Base-by-base conservation (phyloP, 371 early-diverging fungal species). In the Chytridium lagenaria region DNA sequence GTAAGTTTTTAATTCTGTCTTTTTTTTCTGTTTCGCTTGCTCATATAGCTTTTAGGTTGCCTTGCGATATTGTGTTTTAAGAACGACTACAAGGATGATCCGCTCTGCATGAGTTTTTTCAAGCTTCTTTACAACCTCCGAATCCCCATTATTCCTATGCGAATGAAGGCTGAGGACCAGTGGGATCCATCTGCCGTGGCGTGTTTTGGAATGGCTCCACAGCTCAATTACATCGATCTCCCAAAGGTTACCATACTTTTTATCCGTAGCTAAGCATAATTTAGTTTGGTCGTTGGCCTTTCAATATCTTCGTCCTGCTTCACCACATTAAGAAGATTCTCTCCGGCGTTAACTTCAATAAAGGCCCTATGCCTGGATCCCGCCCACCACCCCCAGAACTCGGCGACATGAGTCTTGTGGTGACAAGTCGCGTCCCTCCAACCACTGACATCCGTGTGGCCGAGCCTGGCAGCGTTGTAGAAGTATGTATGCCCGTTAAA, bases 401-500 rank as follows among this genome's bases (percentile, higher is more conserved):
- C 10, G 57, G 57, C 22, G 57, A 55, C 30, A 16, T 55, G 26
- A 55, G 57, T 30, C 15, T 55, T 16, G 57, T 55, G 5, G 7
- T 55, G 23, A 55, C 57, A 19, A 55, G 57, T 23, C 57, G 57
- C 57, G 57, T 55, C 30, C 57, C 57, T 30, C 57, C 57, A 7
- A 26, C 16, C 26, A 55, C 26, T 10, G 57, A 55, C 10, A 5
- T 10, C 22, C 5, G 16, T 30, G 30, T 55, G 26, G 57, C 57
- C 26, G 57, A 55, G 23, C 10, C 57, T 30, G 57, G 57, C 22
- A 26, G 26, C 10, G 57, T 55, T 26, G 57, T 55, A 10, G 57
- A 55, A 55, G 57, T 55, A 10, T 55, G 57, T 30, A 55, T 55
- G 57, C 57, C 57, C 5, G 57, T 55, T 23, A 55, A 55, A 23